phyloP scores from a whole-genome alignment of 1,139 yeast genomes.

The Zhuliangozyma blackwelliae region DNA sequence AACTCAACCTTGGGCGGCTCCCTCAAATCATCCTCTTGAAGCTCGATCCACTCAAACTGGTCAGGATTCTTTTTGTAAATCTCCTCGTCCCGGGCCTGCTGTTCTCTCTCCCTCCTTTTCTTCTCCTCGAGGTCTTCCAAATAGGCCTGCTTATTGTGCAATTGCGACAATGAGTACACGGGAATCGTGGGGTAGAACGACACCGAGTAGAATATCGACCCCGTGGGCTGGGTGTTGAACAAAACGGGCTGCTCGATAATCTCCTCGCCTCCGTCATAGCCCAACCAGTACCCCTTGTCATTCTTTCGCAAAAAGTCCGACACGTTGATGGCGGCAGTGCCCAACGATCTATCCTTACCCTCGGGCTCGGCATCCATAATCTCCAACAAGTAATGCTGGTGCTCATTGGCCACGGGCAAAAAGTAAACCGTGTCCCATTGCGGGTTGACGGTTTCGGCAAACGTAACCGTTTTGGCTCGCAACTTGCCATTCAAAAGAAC shows the following conservation, averaged over 20 bases:
- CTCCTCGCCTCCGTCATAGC: conserved; percentile 49
- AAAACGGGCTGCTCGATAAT: conserved; percentile 44
- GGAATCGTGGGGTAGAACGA: conserved; percentile 64
- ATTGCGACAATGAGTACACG: conserved; percentile 55
- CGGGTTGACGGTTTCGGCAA: conserved; percentile 56
- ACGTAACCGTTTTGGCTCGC: conserved; percentile 51
- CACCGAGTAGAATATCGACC: conserved; percentile 51
- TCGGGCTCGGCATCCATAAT: conserved; percentile 64
- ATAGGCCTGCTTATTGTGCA: conserved; percentile 36
- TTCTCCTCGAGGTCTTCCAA: conserved; percentile 21
- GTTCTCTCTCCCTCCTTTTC: conserved; percentile 33
- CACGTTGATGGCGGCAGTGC: conserved; percentile 50
- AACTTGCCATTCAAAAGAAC: conserved; percentile 55
- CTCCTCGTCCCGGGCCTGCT: conserved; percentile 39
- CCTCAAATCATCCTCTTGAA: conserved; percentile 43
- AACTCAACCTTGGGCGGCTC: conserved; percentile 44
- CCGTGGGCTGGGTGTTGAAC: conserved; percentile 42
- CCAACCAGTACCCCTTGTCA: conserved; percentile 41
- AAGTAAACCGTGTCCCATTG: conserved; percentile 54
- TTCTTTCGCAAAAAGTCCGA: conserved; percentile 48
- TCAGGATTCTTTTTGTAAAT: conserved; percentile 55
- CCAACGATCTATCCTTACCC: conserved; percentile 61
- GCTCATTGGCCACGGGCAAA: conserved; percentile 59
- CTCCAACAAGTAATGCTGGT: conserved; percentile 55
- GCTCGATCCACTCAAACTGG: conserved; percentile 62